These are phyloP conservation scores for Centrapalus pauciflorus DNA, from an alignment of 129 eudicot species.

Conservation along the genomic window DNA sequence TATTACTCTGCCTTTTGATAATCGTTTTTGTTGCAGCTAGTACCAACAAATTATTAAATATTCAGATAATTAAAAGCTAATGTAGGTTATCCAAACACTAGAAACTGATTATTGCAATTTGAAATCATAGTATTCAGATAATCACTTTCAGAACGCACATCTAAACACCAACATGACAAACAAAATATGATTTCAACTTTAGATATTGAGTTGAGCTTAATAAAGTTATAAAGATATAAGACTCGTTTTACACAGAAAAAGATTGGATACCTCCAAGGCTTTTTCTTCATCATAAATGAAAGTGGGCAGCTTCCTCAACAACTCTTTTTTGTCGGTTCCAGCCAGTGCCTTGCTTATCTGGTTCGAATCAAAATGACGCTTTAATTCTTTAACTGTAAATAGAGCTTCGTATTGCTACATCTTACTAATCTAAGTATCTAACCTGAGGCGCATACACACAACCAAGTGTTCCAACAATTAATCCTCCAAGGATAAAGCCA, in stretches of 20 bases:
- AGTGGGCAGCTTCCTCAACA: constrained; percentile 75
- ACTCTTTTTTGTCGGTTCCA: constrained; percentile 77
- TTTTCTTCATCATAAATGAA: constrained; percentile 90
- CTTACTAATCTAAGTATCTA: neutral
- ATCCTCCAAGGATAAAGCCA: constrained; percentile 77
- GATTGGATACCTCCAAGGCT: constrained; percentile 65
- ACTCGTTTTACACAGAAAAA: neutral
- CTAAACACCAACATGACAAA: too few relatives aligned
- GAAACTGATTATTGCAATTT: too few relatives aligned
- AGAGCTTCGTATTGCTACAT: neutral
- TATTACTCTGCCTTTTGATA: too few relatives aligned
- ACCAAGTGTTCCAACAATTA: constrained; percentile 75
- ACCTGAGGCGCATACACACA: constrained; percentile 92
- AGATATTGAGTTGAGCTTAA: neutral
- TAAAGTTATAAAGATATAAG: neutral
- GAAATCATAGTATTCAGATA: too few relatives aligned
- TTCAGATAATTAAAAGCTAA: too few relatives aligned
- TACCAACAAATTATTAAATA: too few relatives aligned
- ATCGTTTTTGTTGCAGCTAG: too few relatives aligned
- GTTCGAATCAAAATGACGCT: constrained; percentile 2
- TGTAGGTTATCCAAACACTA: too few relatives aligned
- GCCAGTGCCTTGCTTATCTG: constrained; percentile 79
- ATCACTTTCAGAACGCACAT: too few relatives aligned
- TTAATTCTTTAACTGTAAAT: neutral
- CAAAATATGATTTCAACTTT: neutral